Percentiles rank a stretch among this genome's conserved stretches.
These are phyloP conservation scores for Hagleromyces aurorensis DNA, from an alignment of 805 yeast species.

Conservation along the genomic window DNA sequence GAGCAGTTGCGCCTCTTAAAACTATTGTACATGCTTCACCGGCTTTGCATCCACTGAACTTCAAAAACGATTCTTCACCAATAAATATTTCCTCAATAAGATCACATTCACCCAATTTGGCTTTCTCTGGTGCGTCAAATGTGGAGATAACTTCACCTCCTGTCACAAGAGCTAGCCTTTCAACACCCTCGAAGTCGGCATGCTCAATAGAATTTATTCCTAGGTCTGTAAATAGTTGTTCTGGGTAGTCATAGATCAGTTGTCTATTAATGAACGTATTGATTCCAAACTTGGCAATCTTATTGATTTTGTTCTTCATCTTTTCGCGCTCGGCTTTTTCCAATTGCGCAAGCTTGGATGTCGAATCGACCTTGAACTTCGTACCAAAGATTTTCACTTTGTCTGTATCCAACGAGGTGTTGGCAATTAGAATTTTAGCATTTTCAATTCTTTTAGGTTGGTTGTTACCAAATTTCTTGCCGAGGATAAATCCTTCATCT, in stretches of 20 bases:
- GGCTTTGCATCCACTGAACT: slow-evolving; percentile 90
- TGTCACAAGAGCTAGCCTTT: slow-evolving; percentile 89
- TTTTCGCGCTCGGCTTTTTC: slow-evolving; percentile 91
- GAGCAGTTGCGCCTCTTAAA: slow-evolving; percentile 95
- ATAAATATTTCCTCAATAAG: slow-evolving; percentile 83
- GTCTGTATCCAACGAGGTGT: slow-evolving; percentile 94
- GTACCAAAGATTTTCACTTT: slow-evolving; percentile 97
- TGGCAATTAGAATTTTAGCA: slow-evolving; percentile 85
- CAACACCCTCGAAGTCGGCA: slow-evolving; percentile 97
- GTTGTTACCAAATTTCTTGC: slow-evolving; percentile 86
- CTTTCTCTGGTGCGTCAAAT: slow-evolving; percentile 84
- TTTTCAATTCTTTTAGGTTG: slow-evolving; percentile 82
- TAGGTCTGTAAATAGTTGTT: slow-evolving; percentile 83
- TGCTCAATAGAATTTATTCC: slow-evolving; percentile 91
- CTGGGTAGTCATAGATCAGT: slow-evolving; percentile 96
- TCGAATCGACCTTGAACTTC: slow-evolving; percentile 91
- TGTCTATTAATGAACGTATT: slow-evolving; percentile 93
- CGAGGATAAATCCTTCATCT: slow-evolving; percentile 92
- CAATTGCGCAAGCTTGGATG: slow-evolving; percentile 86
- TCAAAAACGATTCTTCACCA: slow-evolving; percentile 86
- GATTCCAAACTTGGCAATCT: slow-evolving; percentile 79
- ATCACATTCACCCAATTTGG: slow-evolving; percentile 82
- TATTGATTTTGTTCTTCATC: slow-evolving; percentile 84
- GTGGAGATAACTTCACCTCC: slow-evolving; percentile 98
- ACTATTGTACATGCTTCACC: slow-evolving; percentile 96